Percentiles rank a stretch among this genome's conserved stretches.
Conservation (phyloP, 352 stramenopile genomes). For the Phytophthora colocasiae region DNA sequence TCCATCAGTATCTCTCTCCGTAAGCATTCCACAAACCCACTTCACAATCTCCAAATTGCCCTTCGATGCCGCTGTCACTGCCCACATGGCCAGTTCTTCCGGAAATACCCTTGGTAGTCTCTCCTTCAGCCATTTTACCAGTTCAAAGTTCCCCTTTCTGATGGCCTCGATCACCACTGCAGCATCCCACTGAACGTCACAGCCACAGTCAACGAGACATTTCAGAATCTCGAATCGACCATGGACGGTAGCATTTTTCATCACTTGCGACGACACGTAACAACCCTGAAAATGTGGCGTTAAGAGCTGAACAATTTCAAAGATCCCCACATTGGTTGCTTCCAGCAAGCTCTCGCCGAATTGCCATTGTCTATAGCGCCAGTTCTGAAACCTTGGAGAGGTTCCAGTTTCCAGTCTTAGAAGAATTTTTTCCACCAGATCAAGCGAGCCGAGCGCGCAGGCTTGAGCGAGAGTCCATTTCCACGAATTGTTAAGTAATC, state of each 20-base stretch:
- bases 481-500: not conserved
- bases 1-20: too few relatives aligned
- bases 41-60: too few relatives aligned
- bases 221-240: not conserved
- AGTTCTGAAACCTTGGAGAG: too few relatives aligned
- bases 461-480: not conserved
- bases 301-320: too few relatives aligned
- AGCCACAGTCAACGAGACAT: not conserved
- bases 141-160: not conserved
- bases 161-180: not conserved
- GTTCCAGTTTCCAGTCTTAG: too few relatives aligned
- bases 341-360: too few relatives aligned
- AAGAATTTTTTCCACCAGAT: not conserved
- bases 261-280: not conserved
- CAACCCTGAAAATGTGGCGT: too few relatives aligned
- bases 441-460: not conserved
- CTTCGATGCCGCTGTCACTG: too few relatives aligned
- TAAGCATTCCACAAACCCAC: too few relatives aligned
- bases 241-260: not conserved
- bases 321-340: too few relatives aligned
- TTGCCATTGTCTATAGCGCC: too few relatives aligned
- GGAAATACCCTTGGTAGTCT: not conserved
- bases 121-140: not conserved
- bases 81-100: too few relatives aligned
- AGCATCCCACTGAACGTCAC: not conserved